These are phyloP conservation scores for Diutina pseudorugosa DNA, from an alignment of 1,139 yeast genomes.

Conservation along the genomic window DNA sequence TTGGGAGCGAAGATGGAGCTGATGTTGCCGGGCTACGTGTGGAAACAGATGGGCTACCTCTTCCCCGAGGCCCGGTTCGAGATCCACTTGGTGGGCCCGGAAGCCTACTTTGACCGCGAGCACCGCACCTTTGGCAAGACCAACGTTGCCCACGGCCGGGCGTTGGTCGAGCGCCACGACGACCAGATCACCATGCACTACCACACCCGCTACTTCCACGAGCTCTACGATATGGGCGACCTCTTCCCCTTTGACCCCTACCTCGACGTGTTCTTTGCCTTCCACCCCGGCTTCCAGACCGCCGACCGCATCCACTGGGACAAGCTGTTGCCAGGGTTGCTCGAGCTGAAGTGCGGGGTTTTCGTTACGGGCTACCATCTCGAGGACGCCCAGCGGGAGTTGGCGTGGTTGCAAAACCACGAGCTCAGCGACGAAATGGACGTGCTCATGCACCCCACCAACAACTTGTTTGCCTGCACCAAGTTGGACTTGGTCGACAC, in stretches of 20 bases:
- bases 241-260: constrained; percentile 97
- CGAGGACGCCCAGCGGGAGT: constrained; percentile 57
- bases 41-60: constrained; percentile 86
- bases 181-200: constrained; percentile 63
- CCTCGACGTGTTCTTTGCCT: constrained; percentile 78
- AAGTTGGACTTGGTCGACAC: constrained; percentile 90
- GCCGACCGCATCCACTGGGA: constrained; percentile 77
- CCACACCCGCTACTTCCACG: constrained; percentile 87
- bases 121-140: constrained; percentile 25
- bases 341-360: constrained; percentile 87
- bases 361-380: constrained; percentile 86
- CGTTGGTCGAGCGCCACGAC: constrained; percentile 65
- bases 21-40: constrained; percentile 85
- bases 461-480: constrained; percentile 70
- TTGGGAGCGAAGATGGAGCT: constrained; percentile 92
- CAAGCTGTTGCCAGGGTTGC: constrained; percentile 69
- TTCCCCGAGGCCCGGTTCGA: constrained; percentile 79
- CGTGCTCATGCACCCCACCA: constrained; percentile 60
- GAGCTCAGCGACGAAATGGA: constrained; percentile 52
- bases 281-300: constrained; percentile 91
- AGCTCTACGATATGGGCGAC: constrained; percentile 80
- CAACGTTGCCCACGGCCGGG: constrained; percentile 35
- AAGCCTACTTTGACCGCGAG: constrained; percentile 60
- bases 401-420: constrained; percentile 59
- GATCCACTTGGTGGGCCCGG: constrained; percentile 90